phyloP scores from a whole-genome alignment of 2,329 filamentous ascomycete species.

The Fusarium praegraminearum region DNA sequence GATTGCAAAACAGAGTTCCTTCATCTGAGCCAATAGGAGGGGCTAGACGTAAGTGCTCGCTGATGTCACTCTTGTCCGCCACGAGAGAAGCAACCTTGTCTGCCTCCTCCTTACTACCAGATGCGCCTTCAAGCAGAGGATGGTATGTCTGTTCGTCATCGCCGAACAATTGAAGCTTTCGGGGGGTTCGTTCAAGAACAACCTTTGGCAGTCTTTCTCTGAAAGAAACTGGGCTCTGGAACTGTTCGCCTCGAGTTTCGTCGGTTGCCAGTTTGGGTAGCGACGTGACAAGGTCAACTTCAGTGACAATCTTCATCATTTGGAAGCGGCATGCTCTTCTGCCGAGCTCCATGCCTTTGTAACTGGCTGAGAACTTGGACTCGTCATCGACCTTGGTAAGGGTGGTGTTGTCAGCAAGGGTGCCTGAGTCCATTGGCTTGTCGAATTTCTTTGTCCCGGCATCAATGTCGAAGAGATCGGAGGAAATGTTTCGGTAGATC shows the following conservation, averaged over 20 bases:
- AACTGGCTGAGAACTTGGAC: not conserved
- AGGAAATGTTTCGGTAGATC: constrained; percentile 2
- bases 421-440: not conserved
- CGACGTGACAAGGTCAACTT: not conserved
- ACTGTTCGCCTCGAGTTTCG: not conserved
- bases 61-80: not conserved
- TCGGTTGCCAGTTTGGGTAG: not conserved
- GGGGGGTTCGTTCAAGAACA: not conserved
- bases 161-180: not conserved
- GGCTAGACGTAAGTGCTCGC: not conserved
- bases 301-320: constrained; percentile 5
- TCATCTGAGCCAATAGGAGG: not conserved
- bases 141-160: not conserved
- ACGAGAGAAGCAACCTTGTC: not conserved
- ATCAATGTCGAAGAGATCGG: not conserved
- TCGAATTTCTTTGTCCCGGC: not conserved
- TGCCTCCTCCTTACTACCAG: not conserved
- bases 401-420: not conserved
- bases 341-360: not conserved
- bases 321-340: not conserved
- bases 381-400: not conserved
- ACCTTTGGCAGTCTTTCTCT: not conserved
- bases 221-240: not conserved
- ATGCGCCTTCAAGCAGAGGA: not conserved
- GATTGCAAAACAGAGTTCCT: not conserved